Evolutionary conservation across 305 asterid species (phyloP).

Genomic region (Fraxinus xanthoxyloides): DNA sequence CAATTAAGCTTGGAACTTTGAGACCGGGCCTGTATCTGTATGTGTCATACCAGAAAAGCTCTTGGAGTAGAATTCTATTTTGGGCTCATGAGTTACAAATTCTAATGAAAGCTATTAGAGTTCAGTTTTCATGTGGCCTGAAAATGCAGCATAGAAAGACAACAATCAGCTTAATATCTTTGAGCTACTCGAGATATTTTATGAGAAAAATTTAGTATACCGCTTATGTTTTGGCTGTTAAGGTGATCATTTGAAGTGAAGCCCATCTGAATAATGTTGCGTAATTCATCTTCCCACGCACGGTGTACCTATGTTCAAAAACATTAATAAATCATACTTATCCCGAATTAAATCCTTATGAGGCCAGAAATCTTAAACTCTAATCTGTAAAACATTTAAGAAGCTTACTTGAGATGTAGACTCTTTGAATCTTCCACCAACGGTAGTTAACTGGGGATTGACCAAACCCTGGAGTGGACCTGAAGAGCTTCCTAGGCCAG

Average conservation of each 20-base stretch:
- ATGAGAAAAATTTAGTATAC: constrained; percentile 24
- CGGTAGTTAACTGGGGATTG: constrained; percentile 40
- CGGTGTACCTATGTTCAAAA: constrained; percentile 35
- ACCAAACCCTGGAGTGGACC: constrained; percentile 51
- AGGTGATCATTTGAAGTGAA: constrained; percentile 49
- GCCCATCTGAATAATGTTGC: constrained; percentile 69
- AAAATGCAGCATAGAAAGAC: background rate
- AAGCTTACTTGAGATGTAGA: constrained; percentile 51
- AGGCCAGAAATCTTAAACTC: background rate
- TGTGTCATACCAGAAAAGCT: background rate
- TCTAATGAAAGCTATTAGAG: constrained; percentile 30
- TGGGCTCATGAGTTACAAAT: background rate
- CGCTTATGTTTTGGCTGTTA: constrained; percentile 55
- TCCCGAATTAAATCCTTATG: no score
- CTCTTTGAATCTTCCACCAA: constrained; percentile 39
- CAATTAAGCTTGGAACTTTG: background rate
- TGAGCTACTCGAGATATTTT: background rate
- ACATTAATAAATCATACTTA: background rate
- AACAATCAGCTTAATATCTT: constrained; percentile 16
- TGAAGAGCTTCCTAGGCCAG: constrained; percentile 39
- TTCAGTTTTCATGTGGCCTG: constrained; percentile 56
- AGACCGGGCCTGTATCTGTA: background rate
- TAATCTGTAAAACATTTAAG: background rate
- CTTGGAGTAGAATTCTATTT: background rate
- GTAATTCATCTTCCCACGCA: constrained; percentile 74